Base-by-base conservation (phyloP, 768 basidiomycete species). In the Stropharia rugosoannulata region DNA sequence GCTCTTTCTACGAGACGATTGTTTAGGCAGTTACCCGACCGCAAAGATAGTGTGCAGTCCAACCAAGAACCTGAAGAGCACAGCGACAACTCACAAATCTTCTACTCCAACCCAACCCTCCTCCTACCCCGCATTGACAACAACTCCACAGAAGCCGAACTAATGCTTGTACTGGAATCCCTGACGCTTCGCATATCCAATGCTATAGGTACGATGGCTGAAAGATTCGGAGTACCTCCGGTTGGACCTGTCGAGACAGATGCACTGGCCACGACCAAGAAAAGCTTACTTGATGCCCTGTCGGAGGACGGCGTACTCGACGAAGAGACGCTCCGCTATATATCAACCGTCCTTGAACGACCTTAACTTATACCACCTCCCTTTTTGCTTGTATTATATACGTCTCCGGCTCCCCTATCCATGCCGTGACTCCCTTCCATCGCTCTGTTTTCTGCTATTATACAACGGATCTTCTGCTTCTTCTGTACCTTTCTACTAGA, bases 181-280 rank as follows among this genome's bases (percentile, higher is more conserved):
- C 66, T 96, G 49, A 76, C 87, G 29, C 72, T 83, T 7, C 79
- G 95, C 41, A 85, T 95, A 51, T 86, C 91, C 66, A 94, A 95
- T 65, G 82, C 89, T 2, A 70, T 84, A 25, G 66, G 72, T 36
- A 66, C 75, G 10, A 59, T 78, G 42, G 64, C 64, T n/a, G 60
- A 66, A 49, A 66, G 64, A 57, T 65, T 66, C 46, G 55, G 61
- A 37, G 27, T 60, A 6, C 38, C 57, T 18, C 38, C 54, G 7
- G 18, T 32, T 7, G 51, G 25, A 12, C 16, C 41, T 19, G 42
- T 42, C 25, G 22, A 44, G 8, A 16, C 47, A 4, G n/a, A 18
- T 11, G 58, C 66, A 7, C 58, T 61, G 4, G 63, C 62, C 11
- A 51, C 60, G 10, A 64, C 67, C 41, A 68, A 68, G 43, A 57